phyloP scores from a whole-genome alignment of 495 filamentous ascomycete species.

The Halenospora varia region DNA sequence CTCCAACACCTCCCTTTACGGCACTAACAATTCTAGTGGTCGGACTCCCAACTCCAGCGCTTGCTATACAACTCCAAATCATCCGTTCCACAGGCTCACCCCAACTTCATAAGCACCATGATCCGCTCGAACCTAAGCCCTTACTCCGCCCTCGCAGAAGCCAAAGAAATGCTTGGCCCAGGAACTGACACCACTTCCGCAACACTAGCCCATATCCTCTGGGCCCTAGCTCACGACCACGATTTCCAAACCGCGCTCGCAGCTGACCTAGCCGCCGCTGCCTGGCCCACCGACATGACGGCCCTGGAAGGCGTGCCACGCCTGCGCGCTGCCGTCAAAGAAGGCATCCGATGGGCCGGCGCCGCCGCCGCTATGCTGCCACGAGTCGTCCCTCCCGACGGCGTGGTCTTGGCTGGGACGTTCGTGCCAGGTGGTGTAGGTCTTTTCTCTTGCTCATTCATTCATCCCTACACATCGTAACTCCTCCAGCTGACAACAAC shows the following conservation, averaged over 20 bases:
- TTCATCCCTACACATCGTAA: background rate
- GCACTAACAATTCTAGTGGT: background rate
- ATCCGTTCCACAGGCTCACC: background rate
- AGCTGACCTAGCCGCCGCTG: background rate
- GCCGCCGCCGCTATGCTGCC: background rate
- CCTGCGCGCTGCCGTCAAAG: background rate
- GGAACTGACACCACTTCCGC: slow-evolving; percentile 1
- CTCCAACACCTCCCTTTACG: background rate
- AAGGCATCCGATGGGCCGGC: background rate
- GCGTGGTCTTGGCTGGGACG: background rate
- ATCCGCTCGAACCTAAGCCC: background rate
- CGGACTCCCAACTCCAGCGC: background rate
- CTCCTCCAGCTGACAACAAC: background rate
- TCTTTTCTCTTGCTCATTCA: background rate
- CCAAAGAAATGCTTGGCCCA: slow-evolving; percentile 1
- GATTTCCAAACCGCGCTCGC: background rate
- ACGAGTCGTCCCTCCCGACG: background rate
- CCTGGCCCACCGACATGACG: background rate
- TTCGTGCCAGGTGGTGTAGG: background rate
- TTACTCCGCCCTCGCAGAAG: background rate
- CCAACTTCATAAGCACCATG: slow-evolving; percentile 1
- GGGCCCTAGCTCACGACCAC: background rate
- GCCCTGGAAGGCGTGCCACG: background rate
- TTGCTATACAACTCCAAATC: background rate
- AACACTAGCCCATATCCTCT: background rate